Conservation (phyloP, 2,329 filamentous ascomycete genomes). For the Xylariaceae sp. region DNA sequence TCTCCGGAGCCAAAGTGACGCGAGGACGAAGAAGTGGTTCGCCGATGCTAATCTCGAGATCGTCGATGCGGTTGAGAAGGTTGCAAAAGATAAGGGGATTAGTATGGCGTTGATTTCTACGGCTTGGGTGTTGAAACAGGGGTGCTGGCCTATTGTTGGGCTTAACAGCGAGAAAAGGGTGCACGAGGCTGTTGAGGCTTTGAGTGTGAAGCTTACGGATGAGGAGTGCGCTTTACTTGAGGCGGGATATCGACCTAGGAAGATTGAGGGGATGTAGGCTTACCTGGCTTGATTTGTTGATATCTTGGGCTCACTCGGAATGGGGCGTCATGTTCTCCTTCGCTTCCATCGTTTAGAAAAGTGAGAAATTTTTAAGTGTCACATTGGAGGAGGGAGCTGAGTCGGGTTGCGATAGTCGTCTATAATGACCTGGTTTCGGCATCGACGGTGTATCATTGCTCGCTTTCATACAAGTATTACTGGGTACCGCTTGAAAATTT, state of each 20-base stretch:
- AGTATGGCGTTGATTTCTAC: slow-evolving; percentile 58
- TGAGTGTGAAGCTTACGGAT: slow-evolving; percentile 36
- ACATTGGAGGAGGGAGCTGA: no score
- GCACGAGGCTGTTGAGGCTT: slow-evolving; percentile 39
- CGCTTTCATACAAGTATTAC: no score
- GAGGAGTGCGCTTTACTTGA: slow-evolving; percentile 31
- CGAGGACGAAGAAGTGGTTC: slow-evolving; percentile 36
- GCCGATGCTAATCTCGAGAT: slow-evolving; percentile 40
- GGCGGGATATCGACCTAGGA: neutral
- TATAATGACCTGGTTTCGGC: no score
- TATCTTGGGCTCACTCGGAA: no score
- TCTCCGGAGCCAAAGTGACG: slow-evolving; percentile 31
- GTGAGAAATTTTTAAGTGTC: no score
- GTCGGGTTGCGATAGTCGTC: no score
- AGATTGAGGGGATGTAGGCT: neutral
- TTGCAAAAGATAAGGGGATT: slow-evolving; percentile 41
- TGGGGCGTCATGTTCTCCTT: no score
- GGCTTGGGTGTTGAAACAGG: slow-evolving; percentile 50
- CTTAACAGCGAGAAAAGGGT: slow-evolving; percentile 20
- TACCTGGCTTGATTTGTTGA: no score
- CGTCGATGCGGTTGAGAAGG: slow-evolving; percentile 20
- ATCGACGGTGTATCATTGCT: no score
- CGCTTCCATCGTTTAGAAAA: no score
- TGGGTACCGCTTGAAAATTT: no score
- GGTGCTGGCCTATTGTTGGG: slow-evolving; percentile 22